These are phyloP conservation scores for Xylogone sp. DNA, from an alignment of 2,329 filamentous ascomycete genomes.

Conservation along the genomic window DNA sequence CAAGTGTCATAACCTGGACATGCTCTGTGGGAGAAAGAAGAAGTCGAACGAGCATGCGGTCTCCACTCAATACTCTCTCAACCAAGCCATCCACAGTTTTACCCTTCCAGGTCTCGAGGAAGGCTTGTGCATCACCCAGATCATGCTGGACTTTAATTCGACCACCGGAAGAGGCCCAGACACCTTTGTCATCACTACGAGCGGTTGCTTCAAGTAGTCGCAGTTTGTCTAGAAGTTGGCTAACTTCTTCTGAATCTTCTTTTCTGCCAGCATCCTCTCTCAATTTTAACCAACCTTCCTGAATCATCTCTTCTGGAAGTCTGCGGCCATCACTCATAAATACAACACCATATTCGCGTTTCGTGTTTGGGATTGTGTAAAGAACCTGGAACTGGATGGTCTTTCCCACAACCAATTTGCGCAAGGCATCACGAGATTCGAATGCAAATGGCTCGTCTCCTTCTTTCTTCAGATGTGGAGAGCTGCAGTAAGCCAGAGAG, in stretches of 20 bases:
- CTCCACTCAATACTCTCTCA: conserved; percentile 87
- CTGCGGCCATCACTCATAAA: conserved; percentile 71
- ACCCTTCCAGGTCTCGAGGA: conserved; percentile 81
- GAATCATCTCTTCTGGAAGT: conserved; percentile 78
- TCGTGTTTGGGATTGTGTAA: conserved; percentile 81
- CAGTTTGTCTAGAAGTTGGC: conserved; percentile 71
- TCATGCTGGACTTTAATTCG: conserved; percentile 79
- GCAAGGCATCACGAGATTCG: conserved; percentile 89
- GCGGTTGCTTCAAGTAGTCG: conserved; percentile 74
- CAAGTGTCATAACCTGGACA: conserved; percentile 79
- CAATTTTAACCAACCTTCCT: conserved; percentile 89
- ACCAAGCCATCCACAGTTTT: conserved; percentile 81
- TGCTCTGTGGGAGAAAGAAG: conserved; percentile 80
- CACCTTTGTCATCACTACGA: conserved; percentile 71
- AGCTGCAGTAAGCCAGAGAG: conserved; percentile 88
- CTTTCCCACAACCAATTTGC: conserved; percentile 81
- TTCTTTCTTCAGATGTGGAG: conserved; percentile 81
- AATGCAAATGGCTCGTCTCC: conserved; percentile 92
- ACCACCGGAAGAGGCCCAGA: conserved; percentile 68
- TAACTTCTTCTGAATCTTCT: conserved; percentile 76
- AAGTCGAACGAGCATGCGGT: conserved; percentile 82
- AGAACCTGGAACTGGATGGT: conserved; percentile 78
- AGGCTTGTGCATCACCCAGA: conserved; percentile 67
- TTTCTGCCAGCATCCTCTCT: conserved; percentile 91
- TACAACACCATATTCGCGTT: conserved; percentile 84